Evolutionary conservation across 768 basidiomycete species (phyloP), one percentile per base, ranked within the genome.

Genomic region (Pisolithus marmoratus): DNA sequence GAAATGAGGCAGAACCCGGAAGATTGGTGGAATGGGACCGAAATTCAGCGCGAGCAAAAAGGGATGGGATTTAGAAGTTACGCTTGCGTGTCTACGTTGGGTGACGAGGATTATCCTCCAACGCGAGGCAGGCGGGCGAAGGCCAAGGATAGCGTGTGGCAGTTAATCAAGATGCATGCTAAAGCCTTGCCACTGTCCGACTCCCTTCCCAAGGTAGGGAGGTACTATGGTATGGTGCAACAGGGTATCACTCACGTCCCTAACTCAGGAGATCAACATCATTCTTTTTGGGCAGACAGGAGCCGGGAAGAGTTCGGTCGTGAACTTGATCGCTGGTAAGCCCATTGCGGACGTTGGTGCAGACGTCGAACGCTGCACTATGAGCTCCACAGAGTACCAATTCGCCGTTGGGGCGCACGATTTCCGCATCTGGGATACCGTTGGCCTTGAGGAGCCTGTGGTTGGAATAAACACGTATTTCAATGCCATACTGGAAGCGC

Each of bases 331-430:
- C 24, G 53, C 53, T 9, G 60, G 59, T 23, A 17, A 42, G 2
- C 44, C 59, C 3, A 26, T 50, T 1, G 70, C 70, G 5, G 27
- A 36, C 0, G 56, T 59, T n/a, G n/a, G 65, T 9, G 60, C 54
- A 34, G 46, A 54, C 5, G 60, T 61, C 1, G 23, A 27, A 0
- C 67, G 68, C 1, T 67, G 63, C 44, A 73, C 72, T 0, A 61
- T 68, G 19, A 20, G 56, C 2, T 58, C 42, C 45, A 50, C 37
- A 44, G 36, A 46, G 47, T 22, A 46, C 3, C 45, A 55, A 12
- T 49, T 48, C 14, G 46, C 49, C 14, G n/a, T 47, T 7, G 49
- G 44, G 7, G 20, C 9, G 1, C 24, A 19, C 20, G 24, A 27
- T n/a, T 63, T 58, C 51, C 38, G 44, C 14, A n/a, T 63, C 44